Evolutionary conservation across 2,329 filamentous ascomycete species (phyloP), one percentile per base, ranked within the genome.

Genomic region (Colletotrichum sp.): DNA sequence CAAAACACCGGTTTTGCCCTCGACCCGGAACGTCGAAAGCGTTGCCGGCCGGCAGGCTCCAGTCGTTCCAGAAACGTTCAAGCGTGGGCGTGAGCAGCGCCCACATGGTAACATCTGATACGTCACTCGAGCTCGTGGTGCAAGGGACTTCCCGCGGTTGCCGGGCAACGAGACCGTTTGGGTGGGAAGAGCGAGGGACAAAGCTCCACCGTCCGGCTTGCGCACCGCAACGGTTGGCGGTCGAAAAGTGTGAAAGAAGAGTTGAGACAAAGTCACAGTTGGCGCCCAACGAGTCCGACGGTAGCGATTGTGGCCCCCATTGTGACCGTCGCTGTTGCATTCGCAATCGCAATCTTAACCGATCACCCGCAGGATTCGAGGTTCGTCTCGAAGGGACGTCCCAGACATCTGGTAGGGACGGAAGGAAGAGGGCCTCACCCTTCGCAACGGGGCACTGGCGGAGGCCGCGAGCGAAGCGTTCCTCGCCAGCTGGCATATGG

Each of bases 91-190:
- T 44, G 52, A n/a, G 21, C 9, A 9, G 26, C 15, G 21, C 24
- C 73, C 70, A 68, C 73, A 64, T 36, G 32, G 55, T 73, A 59
- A 60, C 44, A 36, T 68, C 39, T 65, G 69, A 71, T 78, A 77
- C 77, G 77, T 78, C 76, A 77, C 77, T 18, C 44, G 49, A 26
- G 60, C 59, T 28, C n/a, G 52, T 65, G 62, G 62, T 55, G 32
- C 69, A 68, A 78, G 76, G 77, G 76, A 72, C 68, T 67, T 64
- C 69, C 77, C 72, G 72, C 21, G 32, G 77, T 78, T 78, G 77
- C 77, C 36, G 64, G 72, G 77, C 76, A 78, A 78, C 77, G 66
- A 32, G 4, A 21, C 57, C 55, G 73, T 72, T 68, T 63, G 24
- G 52, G 34, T 44, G n/a, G 59, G 67, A 68, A 36, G 24, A 10